Percentiles rank a stretch among this genome's conserved stretches.
These are phyloP conservation scores for Rauvolfia tetraphylla DNA, from an alignment of 257 asterid genomes.

Conservation along the genomic window DNA sequence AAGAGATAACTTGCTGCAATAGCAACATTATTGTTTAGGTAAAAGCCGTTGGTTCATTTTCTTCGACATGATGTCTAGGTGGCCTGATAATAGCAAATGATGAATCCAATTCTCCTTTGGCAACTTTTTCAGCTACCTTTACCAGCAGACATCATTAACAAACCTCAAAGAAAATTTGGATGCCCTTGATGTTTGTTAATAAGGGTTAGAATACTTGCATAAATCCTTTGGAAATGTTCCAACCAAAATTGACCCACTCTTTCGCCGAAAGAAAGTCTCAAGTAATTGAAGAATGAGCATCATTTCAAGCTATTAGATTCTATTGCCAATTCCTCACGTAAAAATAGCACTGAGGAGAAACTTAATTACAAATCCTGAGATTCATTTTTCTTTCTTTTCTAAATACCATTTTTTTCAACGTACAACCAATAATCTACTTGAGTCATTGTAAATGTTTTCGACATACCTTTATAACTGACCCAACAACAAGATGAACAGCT, in stretches of 20 bases:
- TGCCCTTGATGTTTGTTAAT: neutral
- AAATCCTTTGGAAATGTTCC: neutral
- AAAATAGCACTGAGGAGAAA: neutral
- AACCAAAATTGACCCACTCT: neutral
- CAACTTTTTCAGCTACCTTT: conserved; percentile 86
- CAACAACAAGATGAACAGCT: conserved; percentile 91
- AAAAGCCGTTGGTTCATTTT: conserved; percentile 84
- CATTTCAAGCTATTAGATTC: neutral
- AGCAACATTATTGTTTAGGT: conserved; percentile 85
- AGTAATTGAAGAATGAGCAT: neutral
- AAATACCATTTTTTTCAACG: neutral
- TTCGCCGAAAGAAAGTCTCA: neutral
- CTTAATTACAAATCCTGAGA: too few relatives aligned
- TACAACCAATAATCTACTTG: neutral
- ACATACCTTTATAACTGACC: conserved; percentile 85
- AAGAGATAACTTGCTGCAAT: conserved; percentile 72
- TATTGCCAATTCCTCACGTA: neutral
- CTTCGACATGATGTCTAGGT: conserved; percentile 98
- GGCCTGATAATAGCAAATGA: conserved; percentile 94
- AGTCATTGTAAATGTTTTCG: neutral
- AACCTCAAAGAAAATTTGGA: neutral
- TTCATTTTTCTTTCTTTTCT: too few relatives aligned
- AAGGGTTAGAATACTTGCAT: neutral
- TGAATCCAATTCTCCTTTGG: conserved; percentile 75
- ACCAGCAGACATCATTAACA: conserved; percentile 3